Evolutionary conservation across 768 basidiomycete species (phyloP).

Genomic region (Lentinula guzmanii): DNA sequence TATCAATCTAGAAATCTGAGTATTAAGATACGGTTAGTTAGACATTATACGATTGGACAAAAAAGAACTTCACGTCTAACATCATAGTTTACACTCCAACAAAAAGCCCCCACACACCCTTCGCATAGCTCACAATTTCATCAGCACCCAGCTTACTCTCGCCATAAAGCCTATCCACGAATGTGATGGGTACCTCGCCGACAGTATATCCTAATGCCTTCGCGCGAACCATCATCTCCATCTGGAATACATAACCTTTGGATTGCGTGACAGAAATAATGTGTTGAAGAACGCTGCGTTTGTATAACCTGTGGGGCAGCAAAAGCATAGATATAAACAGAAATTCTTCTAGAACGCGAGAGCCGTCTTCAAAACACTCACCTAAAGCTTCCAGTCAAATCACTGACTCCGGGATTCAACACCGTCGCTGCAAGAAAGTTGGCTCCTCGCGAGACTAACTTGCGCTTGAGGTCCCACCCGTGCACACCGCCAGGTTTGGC

Average conservation of each 20-base stretch:
- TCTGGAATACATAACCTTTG: constrained; percentile 94
- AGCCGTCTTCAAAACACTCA: constrained; percentile 23
- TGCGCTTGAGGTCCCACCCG: constrained; percentile 90
- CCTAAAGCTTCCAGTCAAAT: constrained; percentile 90
- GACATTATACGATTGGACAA: too few relatives aligned
- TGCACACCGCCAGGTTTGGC: constrained; percentile 79
- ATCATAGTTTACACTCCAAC: constrained; percentile 44
- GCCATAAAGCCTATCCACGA: constrained; percentile 90
- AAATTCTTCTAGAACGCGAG: not conserved
- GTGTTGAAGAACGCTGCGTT: constrained; percentile 65
- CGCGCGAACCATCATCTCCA: constrained; percentile 97
- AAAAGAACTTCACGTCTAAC: not conserved
- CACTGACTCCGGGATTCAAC: constrained; percentile 80
- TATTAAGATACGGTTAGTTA: too few relatives aligned
- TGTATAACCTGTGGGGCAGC: constrained; percentile 54
- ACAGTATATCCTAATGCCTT: constrained; percentile 77
- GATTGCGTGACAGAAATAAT: constrained; percentile 83
- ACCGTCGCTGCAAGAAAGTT: constrained; percentile 88
- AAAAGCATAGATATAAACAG: not conserved
- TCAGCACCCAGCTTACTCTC: constrained; percentile 89
- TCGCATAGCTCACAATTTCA: constrained; percentile 82
- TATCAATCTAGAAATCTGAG: not conserved
- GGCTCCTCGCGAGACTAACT: constrained; percentile 82
- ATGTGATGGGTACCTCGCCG: constrained; percentile 91
- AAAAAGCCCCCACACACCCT: constrained; percentile 82